phyloP scores from a whole-genome alignment of 2,329 filamentous ascomycete species.

The Aureobasidium sp. region DNA sequence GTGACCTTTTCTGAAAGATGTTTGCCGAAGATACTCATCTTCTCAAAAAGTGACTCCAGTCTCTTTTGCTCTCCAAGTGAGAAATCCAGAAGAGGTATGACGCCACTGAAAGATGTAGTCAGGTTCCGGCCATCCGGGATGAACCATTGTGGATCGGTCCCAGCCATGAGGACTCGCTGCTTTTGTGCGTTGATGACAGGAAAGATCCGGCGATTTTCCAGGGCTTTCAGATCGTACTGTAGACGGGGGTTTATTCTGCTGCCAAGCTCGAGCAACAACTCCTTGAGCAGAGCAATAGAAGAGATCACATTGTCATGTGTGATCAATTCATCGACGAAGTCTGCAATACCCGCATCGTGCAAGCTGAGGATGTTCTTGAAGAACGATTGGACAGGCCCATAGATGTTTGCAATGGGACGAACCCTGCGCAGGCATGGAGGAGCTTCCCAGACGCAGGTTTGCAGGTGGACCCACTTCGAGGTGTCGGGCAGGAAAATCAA shows the following conservation, averaged over 20 bases:
- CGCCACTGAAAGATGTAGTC: neutral
- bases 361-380: neutral
- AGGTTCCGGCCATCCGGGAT: neutral
- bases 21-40: neutral
- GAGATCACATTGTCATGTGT: neutral
- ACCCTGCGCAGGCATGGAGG: neutral
- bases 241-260: neutral
- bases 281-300: neutral
- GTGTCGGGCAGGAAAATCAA: neutral
- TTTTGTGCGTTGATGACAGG: neutral
- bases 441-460: conserved; percentile 1
- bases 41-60: neutral
- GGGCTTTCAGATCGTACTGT: neutral
- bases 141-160: neutral
- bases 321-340: neutral
- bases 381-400: neutral
- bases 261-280: conserved; percentile 5
- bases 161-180: neutral
- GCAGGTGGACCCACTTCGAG: neutral
- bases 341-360: neutral
- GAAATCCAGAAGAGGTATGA: conserved; percentile 1
- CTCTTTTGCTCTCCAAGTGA: neutral
- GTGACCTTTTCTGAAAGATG: neutral
- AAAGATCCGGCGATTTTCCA: neutral
- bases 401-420: neutral